These are phyloP conservation scores for Ophiostoma perfectum DNA, from an alignment of 2,329 filamentous ascomycete species.

Conservation along the genomic window DNA sequence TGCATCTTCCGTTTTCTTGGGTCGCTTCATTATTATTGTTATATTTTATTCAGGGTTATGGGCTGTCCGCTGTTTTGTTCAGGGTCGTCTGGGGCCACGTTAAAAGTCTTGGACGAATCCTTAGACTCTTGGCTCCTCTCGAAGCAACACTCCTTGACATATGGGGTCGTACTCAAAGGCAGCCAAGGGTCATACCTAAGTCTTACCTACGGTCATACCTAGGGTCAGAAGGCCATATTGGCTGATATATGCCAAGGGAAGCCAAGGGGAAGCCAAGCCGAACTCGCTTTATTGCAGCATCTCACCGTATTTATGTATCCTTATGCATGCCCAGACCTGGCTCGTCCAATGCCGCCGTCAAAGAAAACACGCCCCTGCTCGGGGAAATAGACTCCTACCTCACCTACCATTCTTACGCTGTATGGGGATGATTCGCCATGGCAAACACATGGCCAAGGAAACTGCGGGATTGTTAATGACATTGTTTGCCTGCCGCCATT, in stretches of 20 bases:
- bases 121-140: constrained; percentile 3
- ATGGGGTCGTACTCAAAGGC: too few relatives aligned
- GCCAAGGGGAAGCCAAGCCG: background rate
- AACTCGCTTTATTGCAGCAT: background rate
- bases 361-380: background rate
- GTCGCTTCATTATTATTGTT: background rate
- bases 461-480: background rate
- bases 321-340: background rate
- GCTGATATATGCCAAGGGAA: background rate
- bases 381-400: background rate
- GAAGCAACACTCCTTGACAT: background rate
- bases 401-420: background rate
- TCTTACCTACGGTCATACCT: background rate
- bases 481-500: background rate
- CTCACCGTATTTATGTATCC: background rate
- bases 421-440: background rate
- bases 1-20: background rate
- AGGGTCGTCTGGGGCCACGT: background rate
- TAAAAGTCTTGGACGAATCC: background rate
- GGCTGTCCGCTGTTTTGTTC: background rate
- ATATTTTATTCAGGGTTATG: background rate
- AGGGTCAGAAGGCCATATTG: background rate
- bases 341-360: background rate
- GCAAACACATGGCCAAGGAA: too few relatives aligned
- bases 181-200: background rate